A percentile compares a stretch with the other conserved stretches of the same genome.
phyloP scores from a whole-genome alignment of 108 stramenopile genomes.

The Cylindrotheca closterium region DNA sequence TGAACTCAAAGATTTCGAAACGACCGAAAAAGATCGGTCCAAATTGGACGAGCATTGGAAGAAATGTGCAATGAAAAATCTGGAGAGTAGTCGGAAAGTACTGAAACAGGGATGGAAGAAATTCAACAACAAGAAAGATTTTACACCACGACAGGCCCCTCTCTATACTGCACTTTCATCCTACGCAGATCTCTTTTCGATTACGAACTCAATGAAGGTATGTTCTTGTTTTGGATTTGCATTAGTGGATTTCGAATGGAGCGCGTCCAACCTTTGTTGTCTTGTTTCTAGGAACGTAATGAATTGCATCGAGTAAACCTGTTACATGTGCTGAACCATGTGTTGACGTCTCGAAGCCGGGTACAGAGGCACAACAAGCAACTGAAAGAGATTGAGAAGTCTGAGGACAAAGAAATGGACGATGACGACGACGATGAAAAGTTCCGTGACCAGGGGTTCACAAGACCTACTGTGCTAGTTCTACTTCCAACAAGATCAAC shows the following conservation, averaged over 20 bases:
- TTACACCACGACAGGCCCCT: slow-evolving; percentile 14
- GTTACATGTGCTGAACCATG: slow-evolving; percentile 80
- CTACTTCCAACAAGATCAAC: slow-evolving; percentile 79
- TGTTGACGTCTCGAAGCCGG: slow-evolving; percentile 58
- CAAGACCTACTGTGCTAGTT: slow-evolving; percentile 75
- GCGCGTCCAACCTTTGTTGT: neutral
- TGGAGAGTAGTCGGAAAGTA: slow-evolving; percentile 18
- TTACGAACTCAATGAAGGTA: slow-evolving; percentile 48
- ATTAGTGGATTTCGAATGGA: neutral
- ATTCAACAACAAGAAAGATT: neutral
- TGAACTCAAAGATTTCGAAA: neutral
- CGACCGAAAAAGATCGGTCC: neutral
- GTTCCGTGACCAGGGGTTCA: slow-evolving; percentile 88
- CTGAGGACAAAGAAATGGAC: slow-evolving; percentile 22
- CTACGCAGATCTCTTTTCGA: slow-evolving; percentile 50
- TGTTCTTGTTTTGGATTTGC: neutral
- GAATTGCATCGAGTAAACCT: slow-evolving; percentile 45
- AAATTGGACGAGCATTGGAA: slow-evolving; percentile 7
- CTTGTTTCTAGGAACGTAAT: slow-evolving; percentile 34
- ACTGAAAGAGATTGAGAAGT: slow-evolving; percentile 37
- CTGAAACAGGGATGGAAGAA: slow-evolving; percentile 26
- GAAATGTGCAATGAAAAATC: slow-evolving; percentile 1
- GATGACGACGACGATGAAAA: slow-evolving; percentile 14
- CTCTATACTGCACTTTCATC: slow-evolving; percentile 25
- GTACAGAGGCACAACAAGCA: slow-evolving; percentile 67